phyloP scores from a whole-genome alignment of 306 rosid species.

The Psophocarpus tetragonolobus region DNA sequence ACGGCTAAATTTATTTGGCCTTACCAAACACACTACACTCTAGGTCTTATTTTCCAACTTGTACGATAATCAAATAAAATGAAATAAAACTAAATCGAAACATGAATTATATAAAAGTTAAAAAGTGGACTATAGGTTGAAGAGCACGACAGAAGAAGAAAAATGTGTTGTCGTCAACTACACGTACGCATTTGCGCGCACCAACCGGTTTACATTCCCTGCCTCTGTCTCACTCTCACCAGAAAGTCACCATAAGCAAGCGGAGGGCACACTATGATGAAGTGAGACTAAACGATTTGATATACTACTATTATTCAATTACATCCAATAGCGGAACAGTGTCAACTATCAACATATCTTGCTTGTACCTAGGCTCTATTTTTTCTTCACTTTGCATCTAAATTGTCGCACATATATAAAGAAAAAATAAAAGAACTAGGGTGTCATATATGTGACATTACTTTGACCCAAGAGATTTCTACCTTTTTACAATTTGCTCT shows the following conservation, averaged over 20 bases:
- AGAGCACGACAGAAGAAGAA: neutral
- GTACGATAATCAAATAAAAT: too few relatives aligned
- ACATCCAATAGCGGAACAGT: neutral
- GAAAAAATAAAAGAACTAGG: neutral
- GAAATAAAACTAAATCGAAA: too few relatives aligned
- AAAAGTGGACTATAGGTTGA: too few relatives aligned
- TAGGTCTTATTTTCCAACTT: too few relatives aligned
- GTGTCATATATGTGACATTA: neutral
- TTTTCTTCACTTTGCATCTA: conserved; percentile 17
- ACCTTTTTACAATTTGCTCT: neutral
- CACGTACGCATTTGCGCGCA: neutral
- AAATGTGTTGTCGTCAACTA: neutral
- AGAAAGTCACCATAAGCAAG: neutral
- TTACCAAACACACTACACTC: too few relatives aligned
- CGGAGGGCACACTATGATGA: neutral
- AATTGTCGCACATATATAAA: neutral
- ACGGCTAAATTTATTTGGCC: too few relatives aligned
- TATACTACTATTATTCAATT: neutral
- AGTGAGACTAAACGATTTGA: neutral
- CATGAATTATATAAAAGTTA: too few relatives aligned
- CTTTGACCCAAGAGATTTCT: conserved; percentile 1
- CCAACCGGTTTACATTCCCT: neutral
- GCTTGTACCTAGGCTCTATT: neutral
- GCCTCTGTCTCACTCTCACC: neutral
- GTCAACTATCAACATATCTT: neutral